These are phyloP conservation scores for Kingdonia uniflora DNA, from an alignment of 164 flowering plant species.

Conservation along the genomic window DNA sequence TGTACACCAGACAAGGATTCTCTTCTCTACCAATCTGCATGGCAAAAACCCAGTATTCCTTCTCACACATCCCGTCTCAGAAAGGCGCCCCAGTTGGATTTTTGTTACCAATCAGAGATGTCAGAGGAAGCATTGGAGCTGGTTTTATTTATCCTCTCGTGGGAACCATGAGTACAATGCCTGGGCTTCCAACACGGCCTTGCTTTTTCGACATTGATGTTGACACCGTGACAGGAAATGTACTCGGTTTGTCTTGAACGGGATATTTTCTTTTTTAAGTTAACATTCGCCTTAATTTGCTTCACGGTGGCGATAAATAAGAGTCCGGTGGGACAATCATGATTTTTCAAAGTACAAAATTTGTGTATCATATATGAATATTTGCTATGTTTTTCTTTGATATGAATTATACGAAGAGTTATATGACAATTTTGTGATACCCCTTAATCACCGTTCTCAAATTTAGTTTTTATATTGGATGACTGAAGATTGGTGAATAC, in stretches of 20 bases:
- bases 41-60: slow-evolving; percentile 98
- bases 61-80: slow-evolving; percentile 62
- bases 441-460: no score
- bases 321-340: not conserved
- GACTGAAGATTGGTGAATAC: no score
- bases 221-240: slow-evolving; percentile 70
- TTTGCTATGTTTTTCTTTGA: slow-evolving; percentile 21
- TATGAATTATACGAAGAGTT: slow-evolving; percentile 6
- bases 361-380: not conserved
- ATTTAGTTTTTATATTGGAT: no score
- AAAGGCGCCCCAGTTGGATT: slow-evolving; percentile 93
- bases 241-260: slow-evolving; percentile 76
- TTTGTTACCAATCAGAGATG: slow-evolving; percentile 78
- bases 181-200: slow-evolving; percentile 95
- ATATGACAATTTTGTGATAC: not conserved
- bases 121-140: slow-evolving; percentile 96
- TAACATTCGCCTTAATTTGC: not conserved
- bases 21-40: slow-evolving; percentile 85
- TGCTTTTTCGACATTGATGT: slow-evolving; percentile 94
- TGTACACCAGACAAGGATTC: slow-evolving; percentile 90
- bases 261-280: not conserved
- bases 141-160: slow-evolving; percentile 92
- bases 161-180: slow-evolving; percentile 99
- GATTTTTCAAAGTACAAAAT: not conserved
- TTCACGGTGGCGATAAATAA: not conserved